Evolutionary conservation across 371 early-diverging fungal species (phyloP).

Genomic region (Phascolomyces articulosus): DNA sequence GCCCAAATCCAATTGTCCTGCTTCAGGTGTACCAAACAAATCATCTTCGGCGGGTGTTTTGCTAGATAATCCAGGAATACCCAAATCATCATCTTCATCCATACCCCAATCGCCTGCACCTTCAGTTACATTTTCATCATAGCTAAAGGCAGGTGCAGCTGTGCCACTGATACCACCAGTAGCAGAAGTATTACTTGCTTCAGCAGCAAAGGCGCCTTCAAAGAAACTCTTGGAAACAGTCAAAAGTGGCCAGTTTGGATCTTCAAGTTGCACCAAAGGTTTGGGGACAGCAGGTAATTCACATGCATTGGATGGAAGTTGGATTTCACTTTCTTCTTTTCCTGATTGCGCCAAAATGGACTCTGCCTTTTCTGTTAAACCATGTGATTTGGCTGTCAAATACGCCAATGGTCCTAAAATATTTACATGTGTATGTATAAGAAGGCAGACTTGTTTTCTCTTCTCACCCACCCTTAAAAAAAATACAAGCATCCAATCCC

Average conservation of each 20-base stretch:
- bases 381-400: slow-evolving; percentile 87
- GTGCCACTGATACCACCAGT: slow-evolving; percentile 25
- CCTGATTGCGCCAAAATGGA: slow-evolving; percentile 75
- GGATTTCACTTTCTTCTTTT: slow-evolving; percentile 64
- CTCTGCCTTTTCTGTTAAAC: slow-evolving; percentile 81
- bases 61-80: slow-evolving; percentile 17
- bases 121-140: slow-evolving; percentile 54
- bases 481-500: no score
- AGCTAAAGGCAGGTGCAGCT: slow-evolving; percentile 43
- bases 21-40: slow-evolving; percentile 31
- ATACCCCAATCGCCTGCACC: slow-evolving; percentile 75
- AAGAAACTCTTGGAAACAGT: slow-evolving; percentile 71
- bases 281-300: slow-evolving; percentile 62
- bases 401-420: slow-evolving; percentile 82
- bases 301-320: slow-evolving; percentile 44
- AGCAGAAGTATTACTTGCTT: slow-evolving; percentile 25
- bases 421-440: neutral
- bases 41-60: slow-evolving; percentile 20
- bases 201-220: slow-evolving; percentile 60
- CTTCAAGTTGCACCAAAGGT: slow-evolving; percentile 69
- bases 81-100: slow-evolving; percentile 57
- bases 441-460: neutral
- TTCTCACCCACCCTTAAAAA: no score
- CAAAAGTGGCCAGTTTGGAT: slow-evolving; percentile 89
- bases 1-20: slow-evolving; percentile 24